Evolutionary conservation across 2,329 filamentous ascomycete genomes (phyloP), one percentile per base, ranked within the genome.

Genomic region (Aspergillus flavus): DNA sequence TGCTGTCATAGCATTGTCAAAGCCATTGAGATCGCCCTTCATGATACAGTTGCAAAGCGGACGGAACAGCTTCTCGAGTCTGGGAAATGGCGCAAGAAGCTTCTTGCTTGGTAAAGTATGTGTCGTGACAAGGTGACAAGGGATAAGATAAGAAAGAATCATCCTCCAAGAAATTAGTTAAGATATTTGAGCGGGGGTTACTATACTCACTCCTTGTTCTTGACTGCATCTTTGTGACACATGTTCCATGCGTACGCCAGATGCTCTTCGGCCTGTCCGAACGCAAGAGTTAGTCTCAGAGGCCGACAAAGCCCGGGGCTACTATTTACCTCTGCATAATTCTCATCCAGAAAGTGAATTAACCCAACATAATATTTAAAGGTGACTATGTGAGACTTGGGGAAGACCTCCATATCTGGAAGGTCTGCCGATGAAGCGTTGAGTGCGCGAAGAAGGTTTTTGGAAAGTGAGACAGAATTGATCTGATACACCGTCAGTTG

Each of bases 321-420:
- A 10, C 14, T n/a, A 64, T 79, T 50, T 73, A 92, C 91, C 81
- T 91, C 86, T 2, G 85, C 82, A 72, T 99, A 99, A 73, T 97
- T 93, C 75, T 99, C 96, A 66, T 98, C 94, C 6, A 99, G 79
- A 75, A 99, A 99, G 62, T 89, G 86, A n/a, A 99, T 86, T 6
- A 99, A 92, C 12, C 95, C 95, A 68, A 94, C 88, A 75, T 97
- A 98, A 79, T 97, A 99, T 74, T 93, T 94, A 81, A 97, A 99
- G 0, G 94, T 97, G 46, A 97, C 94, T 66, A 93, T 88, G 73
- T 99, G 95, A 3, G 94, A 90, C 73, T 90, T 92, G 1, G 95
- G 94, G 71, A 97, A 99, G 16, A 86, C 83, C 19, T 90, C 85
- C 34, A 97, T 83, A 0, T 86, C 82, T 0, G 95, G 95, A 81